Base-by-base conservation (phyloP, 2,329 filamentous ascomycete species). In the Sporothrix euskadiensis region DNA sequence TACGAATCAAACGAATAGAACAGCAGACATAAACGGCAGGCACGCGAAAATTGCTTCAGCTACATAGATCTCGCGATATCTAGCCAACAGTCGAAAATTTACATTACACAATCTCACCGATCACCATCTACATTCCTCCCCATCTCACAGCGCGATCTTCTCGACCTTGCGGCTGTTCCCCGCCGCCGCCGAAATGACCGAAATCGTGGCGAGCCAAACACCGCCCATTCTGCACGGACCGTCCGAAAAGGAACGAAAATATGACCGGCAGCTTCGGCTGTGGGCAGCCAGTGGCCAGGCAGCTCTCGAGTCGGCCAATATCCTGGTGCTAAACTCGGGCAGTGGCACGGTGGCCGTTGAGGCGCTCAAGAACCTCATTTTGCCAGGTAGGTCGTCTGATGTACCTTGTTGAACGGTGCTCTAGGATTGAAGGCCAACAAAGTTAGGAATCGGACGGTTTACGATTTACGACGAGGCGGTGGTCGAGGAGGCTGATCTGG, bases 271-370 rank as follows among this genome's bases (percentile, higher is more conserved):
- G 83, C 89, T 99, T 56, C 91, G 97, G 71, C 85, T 99, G 16
- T 99, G 96, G 96, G 97, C 94, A 75, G 94, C 95, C 57, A 93
- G 89, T 69, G 96, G 96, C 22, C 96, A 99, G 81, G 88, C 91
- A 77, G 95, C 94, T 19, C 87, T 99, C 1, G 97, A 99, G 82
- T 90, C 94, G 73, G 93, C 96, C 30, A 92, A 97, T 77, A 91
- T 99, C n/a, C 88, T 98, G 14, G 87, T 99, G 5, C 85, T 99
- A 75, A 98, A 97, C 82, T 93, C 92, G 0, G 92, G 94, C 1
- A 84, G 91, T n/a, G 95, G 95, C 10, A 92, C 94, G 1, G 92
- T 94, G 47, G 96, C 94, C 16, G 88, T 97, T 14, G 96, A 99
- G 82, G 91, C 94, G 0, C 87, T 99, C 75, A 99, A 99, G 86